Base-by-base conservation (phyloP, 352 stramenopile genomes). In the Phytophthora cactorum region DNA sequence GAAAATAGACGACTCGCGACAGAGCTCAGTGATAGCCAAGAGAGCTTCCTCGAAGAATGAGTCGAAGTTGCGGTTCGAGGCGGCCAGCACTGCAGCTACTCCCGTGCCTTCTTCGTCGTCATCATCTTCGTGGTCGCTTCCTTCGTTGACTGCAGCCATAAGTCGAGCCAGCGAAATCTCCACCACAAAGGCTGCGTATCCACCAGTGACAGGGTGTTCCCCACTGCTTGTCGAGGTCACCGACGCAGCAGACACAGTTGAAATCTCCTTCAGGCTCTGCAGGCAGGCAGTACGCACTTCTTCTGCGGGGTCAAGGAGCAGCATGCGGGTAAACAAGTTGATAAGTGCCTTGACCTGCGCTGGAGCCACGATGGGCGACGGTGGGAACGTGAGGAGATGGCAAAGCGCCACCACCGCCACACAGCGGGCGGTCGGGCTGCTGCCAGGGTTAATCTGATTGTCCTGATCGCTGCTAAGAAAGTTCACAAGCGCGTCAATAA, bases 331-430 rank as follows among this genome's bases (percentile, higher is more conserved):
- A 63, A 92, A 93, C 17, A 93, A 78, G 39, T 88, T 79, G 31
- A 96, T 72, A n/a, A 96, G 63, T 15, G 70, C 66, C 45, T 93
- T 84, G 11, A 95, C 82, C 31, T 92, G 78, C 5, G 59, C 61
- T 1, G 74, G 65, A 10, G 84, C 79, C 49, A 96, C 77, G 39
- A 96, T 86, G 1, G 88, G 85, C 8, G 88, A 94, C 45, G 88
- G 87, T 14, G 88, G 88, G 52, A 84, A 93, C 39, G 85, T 91
- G 46, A 95, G 74, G 46, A 96, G 68, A 34, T 94, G 86, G 49
- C 80, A 83, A 25, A 96, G 72, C 7, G 81, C 77, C 53, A 91
- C 69, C 52, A 95, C 79, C 17, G 87, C 79, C 8, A 92, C 66
- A 28, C 79, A 85, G 43, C 88, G 86, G 27, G 87, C 79, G 14